Conservation (phyloP, 2,329 filamentous ascomycete species). For the Fusarium sp. region DNA sequence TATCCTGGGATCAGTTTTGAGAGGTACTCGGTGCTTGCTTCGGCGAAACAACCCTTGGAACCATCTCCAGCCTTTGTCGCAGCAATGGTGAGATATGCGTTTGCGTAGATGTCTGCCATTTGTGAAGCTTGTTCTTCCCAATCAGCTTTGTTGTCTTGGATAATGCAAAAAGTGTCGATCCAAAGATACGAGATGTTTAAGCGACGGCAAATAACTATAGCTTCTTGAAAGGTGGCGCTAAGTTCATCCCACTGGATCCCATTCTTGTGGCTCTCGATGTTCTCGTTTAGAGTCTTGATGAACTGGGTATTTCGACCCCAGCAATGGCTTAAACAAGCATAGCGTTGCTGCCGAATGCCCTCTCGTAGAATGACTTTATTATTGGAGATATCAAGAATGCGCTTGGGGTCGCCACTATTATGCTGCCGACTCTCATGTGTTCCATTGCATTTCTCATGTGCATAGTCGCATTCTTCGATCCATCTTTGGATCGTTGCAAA, state of each 20-base stretch:
- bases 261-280: neutral
- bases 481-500: neutral
- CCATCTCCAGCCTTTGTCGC: neutral
- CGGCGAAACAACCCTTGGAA: neutral
- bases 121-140: neutral
- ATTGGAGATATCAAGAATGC: neutral
- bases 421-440: neutral
- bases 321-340: neutral
- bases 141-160: neutral
- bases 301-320: neutral
- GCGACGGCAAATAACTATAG: neutral
- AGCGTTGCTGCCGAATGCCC: neutral
- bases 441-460: neutral
- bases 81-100: neutral
- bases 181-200: neutral
- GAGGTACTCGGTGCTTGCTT: neutral
- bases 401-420: neutral
- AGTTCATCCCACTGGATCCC: neutral
- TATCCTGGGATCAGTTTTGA: neutral
- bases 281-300: neutral
- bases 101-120: neutral
- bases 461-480: neutral
- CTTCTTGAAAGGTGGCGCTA: neutral
- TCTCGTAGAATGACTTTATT: neutral
- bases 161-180: conserved; percentile 3